Conservation (phyloP, 2,329 filamentous ascomycete species). For the Orbilia blumenaviensis region DNA sequence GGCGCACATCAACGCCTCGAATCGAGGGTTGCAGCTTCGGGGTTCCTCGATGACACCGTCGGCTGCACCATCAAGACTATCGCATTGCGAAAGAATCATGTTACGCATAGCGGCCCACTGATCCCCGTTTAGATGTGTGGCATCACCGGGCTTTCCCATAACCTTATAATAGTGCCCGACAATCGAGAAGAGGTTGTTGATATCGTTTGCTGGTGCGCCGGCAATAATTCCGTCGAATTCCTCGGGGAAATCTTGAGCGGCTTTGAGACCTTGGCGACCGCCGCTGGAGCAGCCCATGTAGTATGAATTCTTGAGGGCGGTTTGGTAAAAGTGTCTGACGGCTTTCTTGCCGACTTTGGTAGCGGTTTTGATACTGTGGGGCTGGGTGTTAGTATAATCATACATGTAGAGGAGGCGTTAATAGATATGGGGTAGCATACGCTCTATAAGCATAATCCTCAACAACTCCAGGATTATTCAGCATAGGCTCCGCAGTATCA, state of each 20-base stretch:
- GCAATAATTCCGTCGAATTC: conserved; percentile 65
- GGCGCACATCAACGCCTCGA: conserved; percentile 59
- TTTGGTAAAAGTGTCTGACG: conserved; percentile 20
- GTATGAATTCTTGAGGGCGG: conserved; percentile 61
- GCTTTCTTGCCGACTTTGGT: conserved; percentile 13
- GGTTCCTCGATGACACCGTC: conserved; percentile 64
- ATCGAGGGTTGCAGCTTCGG: conserved; percentile 59
- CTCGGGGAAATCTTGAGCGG: conserved; percentile 63
- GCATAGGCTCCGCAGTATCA: neutral
- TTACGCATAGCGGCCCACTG: conserved; percentile 59
- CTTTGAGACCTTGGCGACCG: conserved; percentile 64
- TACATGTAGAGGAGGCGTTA: neutral
- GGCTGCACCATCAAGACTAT: conserved; percentile 64
- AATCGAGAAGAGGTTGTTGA: conserved; percentile 60
- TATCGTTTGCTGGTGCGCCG: conserved; percentile 62
- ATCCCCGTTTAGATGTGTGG: conserved; percentile 57
- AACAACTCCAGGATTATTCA: conserved; percentile 40
- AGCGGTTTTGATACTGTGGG: conserved; percentile 6
- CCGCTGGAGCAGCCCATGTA: conserved; percentile 65
- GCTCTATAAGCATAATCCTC: conserved; percentile 37
- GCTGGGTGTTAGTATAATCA: neutral
- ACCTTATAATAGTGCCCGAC: neutral
- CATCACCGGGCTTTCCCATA: conserved; percentile 57
- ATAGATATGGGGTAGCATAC: neutral
- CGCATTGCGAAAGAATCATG: conserved; percentile 64